These are phyloP conservation scores for Tephrocybe rancida DNA, from an alignment of 768 basidiomycete genomes.

Conservation along the genomic window DNA sequence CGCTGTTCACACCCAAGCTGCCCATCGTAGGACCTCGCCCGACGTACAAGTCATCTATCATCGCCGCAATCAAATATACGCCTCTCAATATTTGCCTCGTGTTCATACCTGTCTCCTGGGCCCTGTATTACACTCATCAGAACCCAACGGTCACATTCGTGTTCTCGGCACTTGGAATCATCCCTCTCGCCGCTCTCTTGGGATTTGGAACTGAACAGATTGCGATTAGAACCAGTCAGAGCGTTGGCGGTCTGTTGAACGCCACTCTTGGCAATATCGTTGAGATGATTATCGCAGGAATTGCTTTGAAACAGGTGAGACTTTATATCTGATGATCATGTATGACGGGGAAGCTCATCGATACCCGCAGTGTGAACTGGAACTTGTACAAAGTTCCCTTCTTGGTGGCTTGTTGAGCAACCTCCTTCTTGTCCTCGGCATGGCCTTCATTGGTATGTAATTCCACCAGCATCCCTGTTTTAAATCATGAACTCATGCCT, in stretches of 20 bases:
- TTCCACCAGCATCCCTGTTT: slow-evolving; percentile 46
- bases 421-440: slow-evolving; percentile 85
- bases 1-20: slow-evolving; percentile 32
- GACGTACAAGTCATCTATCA: slow-evolving; percentile 33
- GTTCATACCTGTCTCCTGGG: slow-evolving; percentile 55
- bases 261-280: slow-evolving; percentile 56
- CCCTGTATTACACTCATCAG: slow-evolving; percentile 46
- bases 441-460: slow-evolving; percentile 74
- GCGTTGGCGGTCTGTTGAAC: slow-evolving; percentile 54
- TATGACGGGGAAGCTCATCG: background rate
- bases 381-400: slow-evolving; percentile 53
- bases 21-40: slow-evolving; percentile 34
- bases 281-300: slow-evolving; percentile 53
- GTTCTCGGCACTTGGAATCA: slow-evolving; percentile 48
- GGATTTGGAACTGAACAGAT: slow-evolving; percentile 58
- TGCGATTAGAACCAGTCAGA: slow-evolving; percentile 47
- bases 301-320: slow-evolving; percentile 37
- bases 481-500: background rate
- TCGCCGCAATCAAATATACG: slow-evolving; percentile 33
- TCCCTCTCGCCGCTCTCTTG: slow-evolving; percentile 53
- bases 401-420: slow-evolving; percentile 58
- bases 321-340: background rate
- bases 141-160: slow-evolving; percentile 49
- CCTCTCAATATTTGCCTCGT: slow-evolving; percentile 45
- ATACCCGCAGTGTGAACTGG: slow-evolving; percentile 45